Base-by-base conservation (phyloP, 208 protist species). In the Phytomonas francai region DNA sequence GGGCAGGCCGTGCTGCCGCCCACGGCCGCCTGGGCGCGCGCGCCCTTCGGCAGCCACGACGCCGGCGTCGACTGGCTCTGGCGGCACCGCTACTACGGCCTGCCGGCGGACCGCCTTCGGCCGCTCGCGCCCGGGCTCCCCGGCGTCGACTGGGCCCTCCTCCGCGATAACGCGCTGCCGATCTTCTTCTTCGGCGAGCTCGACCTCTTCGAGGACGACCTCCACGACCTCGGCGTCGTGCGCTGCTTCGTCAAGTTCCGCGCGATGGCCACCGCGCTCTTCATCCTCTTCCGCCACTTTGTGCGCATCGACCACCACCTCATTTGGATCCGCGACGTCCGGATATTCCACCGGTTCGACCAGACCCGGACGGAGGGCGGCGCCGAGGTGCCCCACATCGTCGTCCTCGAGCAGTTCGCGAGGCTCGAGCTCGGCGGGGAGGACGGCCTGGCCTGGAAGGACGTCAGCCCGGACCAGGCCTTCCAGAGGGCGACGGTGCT, bases 1-100 rank as follows among this genome's bases (percentile, higher is more conserved):
- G 51, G 75, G 34, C 74, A 88, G 76, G 68, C 91, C 25, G 42
- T 63, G 28, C 83, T 95, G 45, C 87, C 87, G 0, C 79, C 86
- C n/a, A 74, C 83, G 0, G 81, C 79, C 56, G 72, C 71, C 39
- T 92, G 87, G 89, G 77, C 60, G 59, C 65, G 65, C 0, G 72
- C 78, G n/a, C 62, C 73, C 36, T 90, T 84, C 65, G 73, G 65
- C 19, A 67, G 70, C 51, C 81, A 85, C 76, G 89, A 95, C 61
- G 68, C 87, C 1, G 80, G 78, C 34, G 78, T 95, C 12, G 89
- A 95, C 74, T 95, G 89, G 89, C 87, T 81, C 33, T 95, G 87
- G 85, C 80, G 89, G 31, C 89, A 91, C 59, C 65, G 89, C 62
- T 93, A 78, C 71, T 89, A 76, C 69, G 89, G 87, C 3, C 34